Evolutionary conservation across 2,329 filamentous ascomycete species (phyloP).

Genomic region (Penicillium sclerotiorum): DNA sequence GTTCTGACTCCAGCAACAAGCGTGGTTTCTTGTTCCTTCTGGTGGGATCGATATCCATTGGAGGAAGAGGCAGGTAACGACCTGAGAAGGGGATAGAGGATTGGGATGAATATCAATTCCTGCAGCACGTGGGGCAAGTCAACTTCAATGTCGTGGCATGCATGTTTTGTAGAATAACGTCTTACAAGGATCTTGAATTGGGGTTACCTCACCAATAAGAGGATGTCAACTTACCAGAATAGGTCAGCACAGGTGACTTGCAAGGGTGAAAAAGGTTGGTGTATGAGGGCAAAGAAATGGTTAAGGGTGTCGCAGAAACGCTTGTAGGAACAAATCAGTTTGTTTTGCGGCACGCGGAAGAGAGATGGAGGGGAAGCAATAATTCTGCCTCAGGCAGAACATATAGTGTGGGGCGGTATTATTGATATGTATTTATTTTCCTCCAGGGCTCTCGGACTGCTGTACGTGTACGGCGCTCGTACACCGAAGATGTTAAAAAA

Average conservation of each 20-base stretch:
- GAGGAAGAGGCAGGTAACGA: background rate
- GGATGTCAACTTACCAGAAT: background rate
- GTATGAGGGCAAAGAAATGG: constrained; percentile 4
- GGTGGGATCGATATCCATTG: constrained; percentile 69
- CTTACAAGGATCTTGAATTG: too few relatives aligned
- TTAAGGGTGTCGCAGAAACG: constrained; percentile 1
- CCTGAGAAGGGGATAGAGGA: background rate
- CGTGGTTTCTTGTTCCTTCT: constrained; percentile 87
- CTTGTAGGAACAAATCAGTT: constrained; percentile 12
- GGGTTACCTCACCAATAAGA: background rate
- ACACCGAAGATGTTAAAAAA: too few relatives aligned
- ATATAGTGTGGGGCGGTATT: too few relatives aligned
- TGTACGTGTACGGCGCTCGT: too few relatives aligned
- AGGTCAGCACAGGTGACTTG: too few relatives aligned
- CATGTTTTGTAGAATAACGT: background rate
- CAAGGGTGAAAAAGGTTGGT: too few relatives aligned
- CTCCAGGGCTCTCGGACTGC: too few relatives aligned
- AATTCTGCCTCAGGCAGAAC: constrained; percentile 19
- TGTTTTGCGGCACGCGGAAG: constrained; percentile 28
- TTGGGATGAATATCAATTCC: background rate
- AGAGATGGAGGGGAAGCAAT: constrained; percentile 13
- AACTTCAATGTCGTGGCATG: constrained; percentile 1
- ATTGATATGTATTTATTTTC: too few relatives aligned
- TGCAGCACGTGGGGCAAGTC: background rate
- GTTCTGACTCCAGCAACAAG: constrained; percentile 77